Conservation (phyloP, 2,329 filamentous ascomycete species). For the Fusarium sp. region DNA sequence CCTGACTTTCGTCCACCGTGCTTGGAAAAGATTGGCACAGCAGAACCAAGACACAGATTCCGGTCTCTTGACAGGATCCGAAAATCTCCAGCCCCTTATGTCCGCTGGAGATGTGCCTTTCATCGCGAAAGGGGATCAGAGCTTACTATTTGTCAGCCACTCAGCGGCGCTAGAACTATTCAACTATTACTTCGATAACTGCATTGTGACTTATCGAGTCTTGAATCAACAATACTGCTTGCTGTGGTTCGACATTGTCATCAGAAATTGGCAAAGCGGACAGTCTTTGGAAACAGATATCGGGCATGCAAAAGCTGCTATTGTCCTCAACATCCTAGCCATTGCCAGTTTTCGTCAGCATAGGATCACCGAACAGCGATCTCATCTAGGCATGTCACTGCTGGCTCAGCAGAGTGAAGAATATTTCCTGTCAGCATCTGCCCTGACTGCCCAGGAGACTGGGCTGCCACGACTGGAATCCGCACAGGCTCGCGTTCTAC, state of each 20-base stretch:
- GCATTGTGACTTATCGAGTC: constrained; percentile 70
- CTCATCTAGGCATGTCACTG: background rate
- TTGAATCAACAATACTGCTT: constrained; percentile 66
- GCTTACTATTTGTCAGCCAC: constrained; percentile 55
- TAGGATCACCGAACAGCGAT: constrained; percentile 25
- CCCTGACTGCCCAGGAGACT: constrained; percentile 61
- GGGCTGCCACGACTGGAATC: constrained; percentile 67
- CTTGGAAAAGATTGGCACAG: constrained; percentile 63
- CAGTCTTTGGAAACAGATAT: constrained; percentile 56
- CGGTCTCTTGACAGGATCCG: constrained; percentile 36
- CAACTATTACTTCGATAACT: constrained; percentile 69
- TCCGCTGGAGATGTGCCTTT: constrained; percentile 63
- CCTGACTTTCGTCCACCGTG: constrained; percentile 65
- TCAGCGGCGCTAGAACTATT: constrained; percentile 55
- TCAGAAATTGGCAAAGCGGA: constrained; percentile 52
- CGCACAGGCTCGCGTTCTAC: constrained; percentile 68
- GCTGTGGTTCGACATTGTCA: constrained; percentile 59
- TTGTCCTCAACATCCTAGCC: constrained; percentile 62
- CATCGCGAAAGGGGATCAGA: constrained; percentile 47
- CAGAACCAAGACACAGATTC: constrained; percentile 50
- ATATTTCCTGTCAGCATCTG: constrained; percentile 55
- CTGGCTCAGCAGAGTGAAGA: constrained; percentile 50
- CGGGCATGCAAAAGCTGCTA: constrained; percentile 59
- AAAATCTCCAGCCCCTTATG: constrained; percentile 58
- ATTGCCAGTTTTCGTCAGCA: constrained; percentile 52